Evolutionary conservation across 2,329 filamentous ascomycete genomes (phyloP), one percentile per base, ranked within the genome.

Genomic region (Trichoderma koningiopsis): DNA sequence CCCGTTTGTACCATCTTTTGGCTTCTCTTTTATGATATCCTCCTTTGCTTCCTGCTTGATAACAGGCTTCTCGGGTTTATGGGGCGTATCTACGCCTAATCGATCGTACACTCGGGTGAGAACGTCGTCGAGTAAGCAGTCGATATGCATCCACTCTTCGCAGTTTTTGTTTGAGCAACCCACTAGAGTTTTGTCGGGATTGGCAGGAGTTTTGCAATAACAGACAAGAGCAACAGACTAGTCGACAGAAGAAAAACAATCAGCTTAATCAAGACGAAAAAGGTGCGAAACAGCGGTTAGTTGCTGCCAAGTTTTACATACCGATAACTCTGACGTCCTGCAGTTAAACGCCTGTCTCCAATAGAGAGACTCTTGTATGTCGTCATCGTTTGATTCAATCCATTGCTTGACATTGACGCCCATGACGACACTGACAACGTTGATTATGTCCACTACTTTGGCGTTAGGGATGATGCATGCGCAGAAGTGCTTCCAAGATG

Each of bases 361-460:
- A 75, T 89, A 91, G 4, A 90, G 78, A 16, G 83, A 85, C 69
- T 84, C 81, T 69, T 88, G 85, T 0, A 87, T 83, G 73, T 89
- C 86, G 19, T 89, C 87, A 69, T 93, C 89, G 70, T 91, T 87
- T 31, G 87, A 81, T 73, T 94, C 91, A 52, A 88, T 85, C 89
- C 91, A 92, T 73, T 91, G 86, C 69, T 87, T 86, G 22, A 93
- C 87, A 5, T 83, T 81, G 1, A 90, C 86, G 56, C 81, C 81
- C 31, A 86, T 86, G 22, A 90, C 88, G 19, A 93, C 89, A 65
- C 89, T 89, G 75, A 89, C 85, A 5, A 91, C 91, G 71, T 92
- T 91, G 77, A 93, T 91, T 53, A 93, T 86, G 69, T 92, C 89
- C 89, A 93, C 86, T 88, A 33, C 22, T 5, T 43, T 16, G 10